Base-by-base conservation (phyloP, 805 yeast genomes). In the Wickerhamomyces ciferrii region DNA sequence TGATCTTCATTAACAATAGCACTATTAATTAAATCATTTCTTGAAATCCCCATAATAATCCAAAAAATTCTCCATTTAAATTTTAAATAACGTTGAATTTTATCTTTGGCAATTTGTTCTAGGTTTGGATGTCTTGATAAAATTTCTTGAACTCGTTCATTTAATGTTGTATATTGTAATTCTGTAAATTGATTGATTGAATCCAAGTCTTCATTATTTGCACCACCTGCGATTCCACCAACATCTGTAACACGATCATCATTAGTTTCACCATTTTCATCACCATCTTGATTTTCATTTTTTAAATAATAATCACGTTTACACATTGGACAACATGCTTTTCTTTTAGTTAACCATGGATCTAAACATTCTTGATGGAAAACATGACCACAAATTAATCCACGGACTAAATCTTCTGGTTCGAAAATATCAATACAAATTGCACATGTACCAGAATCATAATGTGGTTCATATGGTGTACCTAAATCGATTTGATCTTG, bases 271-370 rank as follows among this genome's bases (percentile, higher is more conserved):
- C 39, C 43, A 9, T 47, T 59, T 1, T 43, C 46, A 23, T 56
- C 55, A 6, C 54, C 53, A 17, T 43, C 45, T 6, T 47, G 17
- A 4, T 21, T 18, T 4, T 37, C 39, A 29, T 50, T 51, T 47
- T 60, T 59, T 49, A 63, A 14, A 55, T 72, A 78, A 59, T 81
- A 83, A 59, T 82, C 89, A 29, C 83, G 67, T 57, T 87, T 85
- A 65, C 96, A 87, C 71, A 83, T 79, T 9, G 96, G 96, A 60
- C 96, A 87, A 55, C 87, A 83, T 1, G 90, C 91, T 41, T 84
- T 74, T 53, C 92, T 70, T 51, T 78, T 76, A 2, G 79, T 81
- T 41, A 87, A 68, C 96, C 96, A 87, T 2, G 91, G 91, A 52
- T 84, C 89, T 44, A 88, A 74, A 64, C 96, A 87, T 17, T 75